These are phyloP conservation scores for Saksenaea vasiformis DNA, from an alignment of 371 early-diverging fungal genomes.

Conservation along the genomic window DNA sequence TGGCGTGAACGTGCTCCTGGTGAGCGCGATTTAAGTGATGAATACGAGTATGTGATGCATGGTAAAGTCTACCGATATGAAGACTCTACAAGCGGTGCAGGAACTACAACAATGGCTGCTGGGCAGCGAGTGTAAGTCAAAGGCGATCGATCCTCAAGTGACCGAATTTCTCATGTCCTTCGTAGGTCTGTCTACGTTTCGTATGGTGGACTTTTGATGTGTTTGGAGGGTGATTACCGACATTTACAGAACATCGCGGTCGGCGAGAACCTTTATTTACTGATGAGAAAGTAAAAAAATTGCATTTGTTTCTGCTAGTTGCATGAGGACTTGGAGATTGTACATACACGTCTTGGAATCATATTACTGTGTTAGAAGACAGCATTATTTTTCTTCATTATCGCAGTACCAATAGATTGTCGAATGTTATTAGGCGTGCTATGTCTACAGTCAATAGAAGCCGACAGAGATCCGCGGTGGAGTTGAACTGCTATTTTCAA, in stretches of 20 bases:
- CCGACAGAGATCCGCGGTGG: too few species aligned
- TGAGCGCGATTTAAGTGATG: conserved; percentile 84
- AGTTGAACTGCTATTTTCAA: too few species aligned
- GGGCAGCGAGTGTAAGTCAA: conserved; percentile 74
- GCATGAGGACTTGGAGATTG: background rate
- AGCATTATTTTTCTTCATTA: background rate
- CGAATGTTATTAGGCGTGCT: background rate
- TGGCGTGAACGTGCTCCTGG: conserved; percentile 67
- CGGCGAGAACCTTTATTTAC: conserved; percentile 86
- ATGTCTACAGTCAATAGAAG: too few species aligned
- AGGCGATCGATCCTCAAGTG: too few species aligned
- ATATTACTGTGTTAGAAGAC: background rate
- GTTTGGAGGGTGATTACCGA: conserved; percentile 85
- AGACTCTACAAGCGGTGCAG: conserved; percentile 61
- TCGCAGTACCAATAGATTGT: background rate
- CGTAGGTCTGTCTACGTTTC: conserved; percentile 82
- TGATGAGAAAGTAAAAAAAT: conserved; percentile 79
- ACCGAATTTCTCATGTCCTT: background rate
- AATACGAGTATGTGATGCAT: conserved; percentile 97
- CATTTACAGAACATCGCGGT: conserved; percentile 81
- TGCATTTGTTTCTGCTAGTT: background rate
- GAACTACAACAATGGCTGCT: conserved; percentile 21
- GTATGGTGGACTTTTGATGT: conserved; percentile 93
- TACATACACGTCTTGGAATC: background rate
- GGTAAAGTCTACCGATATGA: conserved; percentile 96